Evolutionary conservation across 139 green algal genomes (phyloP).

Genomic region (Picochlorum costavermella): DNA sequence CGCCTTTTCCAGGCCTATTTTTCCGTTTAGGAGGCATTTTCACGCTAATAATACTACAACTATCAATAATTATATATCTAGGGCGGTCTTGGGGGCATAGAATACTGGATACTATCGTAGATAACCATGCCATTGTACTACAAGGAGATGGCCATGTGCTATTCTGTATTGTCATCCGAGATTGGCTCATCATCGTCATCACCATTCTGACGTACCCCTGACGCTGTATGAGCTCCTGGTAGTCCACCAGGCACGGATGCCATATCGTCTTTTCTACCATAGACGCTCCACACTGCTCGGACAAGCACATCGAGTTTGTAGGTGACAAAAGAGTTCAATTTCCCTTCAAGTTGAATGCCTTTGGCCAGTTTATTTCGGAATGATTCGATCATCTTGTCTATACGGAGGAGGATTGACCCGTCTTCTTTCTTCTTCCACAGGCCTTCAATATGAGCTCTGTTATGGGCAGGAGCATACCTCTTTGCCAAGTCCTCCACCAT

Average conservation of each 20-base stretch:
- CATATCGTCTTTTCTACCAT: constrained; percentile 5
- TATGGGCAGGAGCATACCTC: constrained; percentile 20
- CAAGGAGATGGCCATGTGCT: too few species aligned
- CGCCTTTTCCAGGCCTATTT: background rate
- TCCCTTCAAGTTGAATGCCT: background rate
- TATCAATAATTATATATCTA: too few species aligned
- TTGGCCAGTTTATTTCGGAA: background rate
- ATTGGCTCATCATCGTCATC: too few species aligned
- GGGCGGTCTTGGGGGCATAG: too few species aligned
- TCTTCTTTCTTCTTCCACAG: constrained; percentile 22
- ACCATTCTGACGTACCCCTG: too few species aligned
- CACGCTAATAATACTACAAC: background rate
- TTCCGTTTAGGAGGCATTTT: constrained; percentile 1
- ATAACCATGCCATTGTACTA: too few species aligned
- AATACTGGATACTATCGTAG: too few species aligned
- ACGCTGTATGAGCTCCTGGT: too few species aligned
- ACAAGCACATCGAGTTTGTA: constrained; percentile 6
- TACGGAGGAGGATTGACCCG: background rate
- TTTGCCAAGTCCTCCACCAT: constrained; percentile 29
- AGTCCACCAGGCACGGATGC: background rate
- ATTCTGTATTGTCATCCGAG: too few species aligned
- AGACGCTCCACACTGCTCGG: constrained; percentile 12
- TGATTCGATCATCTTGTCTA: constrained; percentile 32
- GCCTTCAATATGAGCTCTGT: constrained; percentile 18
- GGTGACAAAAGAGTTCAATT: constrained; percentile 7